These are phyloP conservation scores for Vicia faba DNA, from an alignment of 306 rosid species.

Conservation along the genomic window DNA sequence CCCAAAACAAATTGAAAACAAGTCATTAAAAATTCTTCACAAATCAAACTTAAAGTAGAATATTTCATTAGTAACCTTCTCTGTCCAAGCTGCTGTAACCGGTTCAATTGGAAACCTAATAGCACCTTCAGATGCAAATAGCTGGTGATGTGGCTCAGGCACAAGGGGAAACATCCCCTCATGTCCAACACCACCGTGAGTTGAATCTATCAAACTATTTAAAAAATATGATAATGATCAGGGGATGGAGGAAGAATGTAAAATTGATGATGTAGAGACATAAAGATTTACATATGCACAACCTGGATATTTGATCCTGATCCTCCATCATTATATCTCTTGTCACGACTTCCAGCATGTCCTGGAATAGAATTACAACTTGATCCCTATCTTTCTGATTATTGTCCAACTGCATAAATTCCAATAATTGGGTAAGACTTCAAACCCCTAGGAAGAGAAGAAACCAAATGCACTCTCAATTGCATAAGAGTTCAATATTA, in stretches of 20 bases:
- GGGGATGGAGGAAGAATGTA: neutral
- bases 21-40: conserved; percentile 21
- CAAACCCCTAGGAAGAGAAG: conserved; percentile 11
- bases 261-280: conserved; percentile 5
- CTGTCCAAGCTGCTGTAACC: conserved; percentile 83
- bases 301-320: conserved; percentile 57
- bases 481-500: conserved; percentile 38
- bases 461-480: conserved; percentile 16
- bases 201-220: conserved; percentile 70
- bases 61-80: conserved; percentile 60
- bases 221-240: conserved; percentile 33
- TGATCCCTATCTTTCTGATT: conserved; percentile 71
- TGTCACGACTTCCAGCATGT: conserved; percentile 92
- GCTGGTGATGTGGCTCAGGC: conserved; percentile 68
- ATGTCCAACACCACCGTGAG: conserved; percentile 64
- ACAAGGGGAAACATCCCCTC: conserved; percentile 77
- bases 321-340: conserved; percentile 97
- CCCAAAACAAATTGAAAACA: conserved; percentile 13
- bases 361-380: conserved; percentile 94
- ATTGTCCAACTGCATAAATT: conserved; percentile 66
- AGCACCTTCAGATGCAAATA: conserved; percentile 95
- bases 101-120: conserved; percentile 81
- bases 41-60: conserved; percentile 8
- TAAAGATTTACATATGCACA: conserved; percentile 32
- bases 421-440: conserved; percentile 30